phyloP scores from a whole-genome alignment of 2,329 filamentous ascomycete genomes.

The Pseudogymnoascus sp. region DNA sequence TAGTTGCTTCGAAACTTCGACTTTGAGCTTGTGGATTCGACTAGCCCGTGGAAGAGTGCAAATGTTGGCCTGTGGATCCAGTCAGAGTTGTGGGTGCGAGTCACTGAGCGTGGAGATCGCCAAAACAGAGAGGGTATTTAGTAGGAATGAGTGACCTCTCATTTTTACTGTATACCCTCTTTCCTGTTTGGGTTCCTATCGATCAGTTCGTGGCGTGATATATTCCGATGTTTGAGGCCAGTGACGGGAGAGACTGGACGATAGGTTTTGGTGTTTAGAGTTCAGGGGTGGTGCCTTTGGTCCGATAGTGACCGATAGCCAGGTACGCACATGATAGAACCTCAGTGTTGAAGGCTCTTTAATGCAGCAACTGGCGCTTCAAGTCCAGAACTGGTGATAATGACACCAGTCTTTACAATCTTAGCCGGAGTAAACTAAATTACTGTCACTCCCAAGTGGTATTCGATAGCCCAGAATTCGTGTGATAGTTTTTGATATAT shows the following conservation, averaged over 20 bases:
- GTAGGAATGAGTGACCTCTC: too few relatives aligned
- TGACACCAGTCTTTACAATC: background rate
- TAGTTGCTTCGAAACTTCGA: conserved; percentile 7
- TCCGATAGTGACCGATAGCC: too few relatives aligned
- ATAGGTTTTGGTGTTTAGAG: too few relatives aligned
- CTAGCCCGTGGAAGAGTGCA: background rate
- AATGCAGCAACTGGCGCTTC: too few relatives aligned
- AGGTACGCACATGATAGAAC: too few relatives aligned
- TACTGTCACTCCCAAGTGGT: background rate
- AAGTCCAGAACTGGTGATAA: background rate
- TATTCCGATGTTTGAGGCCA: too few relatives aligned
- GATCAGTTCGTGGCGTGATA: too few relatives aligned
- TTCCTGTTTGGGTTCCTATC: background rate
- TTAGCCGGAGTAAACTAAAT: background rate
- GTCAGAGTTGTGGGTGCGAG: conserved; percentile 12
- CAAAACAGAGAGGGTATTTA: background rate
- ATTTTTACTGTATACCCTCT: background rate
- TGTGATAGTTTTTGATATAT: background rate
- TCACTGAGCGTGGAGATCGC: background rate
- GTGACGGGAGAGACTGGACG: too few relatives aligned
- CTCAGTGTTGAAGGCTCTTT: too few relatives aligned
- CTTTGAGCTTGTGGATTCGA: conserved; percentile 11
- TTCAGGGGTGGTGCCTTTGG: too few relatives aligned
- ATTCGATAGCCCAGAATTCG: background rate
- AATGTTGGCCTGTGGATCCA: conserved; percentile 12